Conservation (phyloP, 257 asterid species). For the Anisodus acutangulus region DNA sequence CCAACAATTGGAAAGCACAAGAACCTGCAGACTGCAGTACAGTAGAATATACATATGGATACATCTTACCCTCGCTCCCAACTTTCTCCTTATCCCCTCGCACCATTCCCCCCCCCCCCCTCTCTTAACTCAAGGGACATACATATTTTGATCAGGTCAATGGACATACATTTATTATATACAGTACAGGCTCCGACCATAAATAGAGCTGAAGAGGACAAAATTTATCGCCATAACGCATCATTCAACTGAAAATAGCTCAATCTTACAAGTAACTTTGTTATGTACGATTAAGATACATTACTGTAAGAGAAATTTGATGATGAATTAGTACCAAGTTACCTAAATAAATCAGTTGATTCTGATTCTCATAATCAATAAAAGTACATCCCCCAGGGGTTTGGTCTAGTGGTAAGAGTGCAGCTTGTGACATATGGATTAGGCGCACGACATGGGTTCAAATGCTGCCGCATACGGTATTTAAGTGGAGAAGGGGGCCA, state of each 20-base stretch:
- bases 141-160: not conserved
- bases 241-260: slow-evolving; percentile 5
- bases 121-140: not conserved
- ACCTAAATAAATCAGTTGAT: slow-evolving; percentile 11
- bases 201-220: slow-evolving; percentile 1
- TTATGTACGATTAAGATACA: not conserved
- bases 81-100: not conserved
- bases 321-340: not conserved
- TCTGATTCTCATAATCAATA: not conserved
- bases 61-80: not conserved
- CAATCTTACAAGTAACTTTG: not conserved
- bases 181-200: not conserved
- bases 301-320: not conserved
- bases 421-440: not conserved
- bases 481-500: not conserved
- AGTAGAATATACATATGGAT: not conserved
- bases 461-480: not conserved
- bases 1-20: slow-evolving; percentile 3
- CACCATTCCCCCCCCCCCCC: no score
- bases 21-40: not conserved
- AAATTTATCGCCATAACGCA: not conserved
- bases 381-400: not conserved
- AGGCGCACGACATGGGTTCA: slow-evolving; percentile 2
- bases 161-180: not conserved
- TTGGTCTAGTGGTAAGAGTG: not conserved